Base-by-base conservation (phyloP, 2,329 filamentous ascomycete genomes). In the Microcyclosporella mali region DNA sequence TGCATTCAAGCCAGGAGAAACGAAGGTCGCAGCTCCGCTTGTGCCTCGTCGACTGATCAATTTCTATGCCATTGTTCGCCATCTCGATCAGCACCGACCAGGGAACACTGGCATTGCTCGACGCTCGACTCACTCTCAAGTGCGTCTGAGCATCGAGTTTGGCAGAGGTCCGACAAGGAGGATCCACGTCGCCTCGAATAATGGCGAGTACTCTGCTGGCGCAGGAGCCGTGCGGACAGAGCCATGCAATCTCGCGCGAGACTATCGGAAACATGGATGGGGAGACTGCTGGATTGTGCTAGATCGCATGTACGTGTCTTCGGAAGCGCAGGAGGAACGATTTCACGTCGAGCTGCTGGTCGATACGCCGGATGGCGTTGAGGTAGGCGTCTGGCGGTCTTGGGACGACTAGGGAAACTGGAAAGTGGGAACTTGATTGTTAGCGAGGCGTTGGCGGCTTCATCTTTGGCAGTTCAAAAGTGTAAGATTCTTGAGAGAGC, bases 251-350 rank as follows among this genome's bases (percentile, higher is more conserved):
- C 66, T 95, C 32, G 79, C 81, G 33, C 84, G 86, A 0, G 73
- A 70, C 50, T 68, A 71, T 44, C 66, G 66, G 21, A 66, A 41
- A 32, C 40, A 39, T 32, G 38, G 66, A 8, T 38, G 43, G 19
- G 75, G 76, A 15, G 81, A 81, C 14, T 63, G 88, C 44, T 94
- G 85, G 84, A 70, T 95, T 40, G 82, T 95, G 4, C 70, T 95
- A 32, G 88, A 95, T 65, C 76, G 84, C 51, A 75, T 90, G 56
- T 84, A 81, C n/a, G 76, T 74, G 9, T 71, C 70, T 33, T 66
- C 67, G 4, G 71, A 63, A 31, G 57, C 62, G 41, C 59, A 55
- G 40, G 68, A 69, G 41, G 73, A 77, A 57, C 64, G 69, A 43
- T 74, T 85, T 42, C 59, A 65, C 6, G 62, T 75, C 4, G 70